Base-by-base conservation (phyloP, 257 asterid genomes). In the Solanum lycopersicoides region DNA sequence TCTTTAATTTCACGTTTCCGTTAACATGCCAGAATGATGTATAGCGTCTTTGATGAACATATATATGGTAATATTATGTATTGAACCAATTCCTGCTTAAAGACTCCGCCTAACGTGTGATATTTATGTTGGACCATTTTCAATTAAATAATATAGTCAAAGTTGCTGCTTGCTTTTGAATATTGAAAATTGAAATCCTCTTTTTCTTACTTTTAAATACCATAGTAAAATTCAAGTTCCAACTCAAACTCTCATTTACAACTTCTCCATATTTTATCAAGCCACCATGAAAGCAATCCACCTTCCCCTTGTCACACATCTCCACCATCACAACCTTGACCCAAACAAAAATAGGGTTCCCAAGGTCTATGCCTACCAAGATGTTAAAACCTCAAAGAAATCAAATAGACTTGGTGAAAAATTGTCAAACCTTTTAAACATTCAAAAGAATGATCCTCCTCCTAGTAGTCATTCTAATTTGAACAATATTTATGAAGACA, bases 331-430 rank as follows among this genome's bases (percentile, higher is more conserved):
- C 45, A 28, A 30, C 77, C 39, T 50, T n/a, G 79, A 47, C 35
- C 56, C 30, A 50, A 53, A 32, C 69, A 63, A 84, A 83, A 56
- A 82, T 42, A 83, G 66, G 20, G 21, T 25, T 5, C 65, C 89
- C 23, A 53, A 42, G 85, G 41, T 84, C 69, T 1, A 39, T 75
- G 87, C 92, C 80, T 86, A 69, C 30, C 90, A 90, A 63, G 89
- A 88, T 41, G 65, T 35, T 59, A 89, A 89, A 68, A 86, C 90
- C 23, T 87, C 92, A 1, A 91, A 92, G 85, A 89, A 66, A 47
- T 92, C 92, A 50, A 87, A 89, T 73, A 92, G 91, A n/a, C 84
- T 93, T 4, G 95, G 92, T 1, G 95, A 93, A 88, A 88, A 95
- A 15, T 16, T 93, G 68, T 90, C 98, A 60, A 86, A 91, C 87